Evolutionary conservation across 441 rosid species (phyloP).

Genomic region (Rhodomyrtus psidioides): DNA sequence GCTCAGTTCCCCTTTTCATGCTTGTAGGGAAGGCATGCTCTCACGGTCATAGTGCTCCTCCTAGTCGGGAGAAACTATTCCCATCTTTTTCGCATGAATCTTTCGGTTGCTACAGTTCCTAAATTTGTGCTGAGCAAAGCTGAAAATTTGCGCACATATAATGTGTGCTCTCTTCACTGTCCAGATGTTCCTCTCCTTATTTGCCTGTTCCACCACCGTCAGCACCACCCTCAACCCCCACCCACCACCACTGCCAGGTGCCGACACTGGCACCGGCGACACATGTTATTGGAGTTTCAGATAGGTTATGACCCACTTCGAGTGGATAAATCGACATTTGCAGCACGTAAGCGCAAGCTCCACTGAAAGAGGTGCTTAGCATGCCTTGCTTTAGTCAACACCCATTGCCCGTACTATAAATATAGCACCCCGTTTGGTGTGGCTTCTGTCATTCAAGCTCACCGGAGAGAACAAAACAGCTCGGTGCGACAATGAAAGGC

Average conservation of each 20-base stretch:
- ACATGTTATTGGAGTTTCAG: neutral
- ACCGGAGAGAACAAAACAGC: neutral
- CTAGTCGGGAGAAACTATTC: neutral
- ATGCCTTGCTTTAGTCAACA: neutral
- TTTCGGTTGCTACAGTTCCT: neutral
- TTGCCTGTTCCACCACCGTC: neutral
- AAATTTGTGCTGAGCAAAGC: neutral
- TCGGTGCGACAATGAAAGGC: conserved; percentile 5
- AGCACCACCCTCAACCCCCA: neutral
- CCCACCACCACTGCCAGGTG: neutral
- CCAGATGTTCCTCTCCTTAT: neutral
- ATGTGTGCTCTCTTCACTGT: neutral
- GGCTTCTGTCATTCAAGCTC: neutral
- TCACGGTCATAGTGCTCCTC: neutral
- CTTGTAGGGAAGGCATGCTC: neutral
- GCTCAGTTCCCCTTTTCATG: neutral
- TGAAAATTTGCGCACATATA: neutral
- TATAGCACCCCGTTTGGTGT: neutral
- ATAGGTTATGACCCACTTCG: neutral
- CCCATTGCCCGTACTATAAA: neutral
- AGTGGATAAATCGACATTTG: neutral
- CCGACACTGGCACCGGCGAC: neutral
- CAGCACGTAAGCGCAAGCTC: neutral
- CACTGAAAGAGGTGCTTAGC: neutral
- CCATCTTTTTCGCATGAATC: neutral